Percentiles rank a stretch among this genome's conserved stretches.
Conservation (phyloP, 768 basidiomycete genomes). For the Lepiota venenata region DNA sequence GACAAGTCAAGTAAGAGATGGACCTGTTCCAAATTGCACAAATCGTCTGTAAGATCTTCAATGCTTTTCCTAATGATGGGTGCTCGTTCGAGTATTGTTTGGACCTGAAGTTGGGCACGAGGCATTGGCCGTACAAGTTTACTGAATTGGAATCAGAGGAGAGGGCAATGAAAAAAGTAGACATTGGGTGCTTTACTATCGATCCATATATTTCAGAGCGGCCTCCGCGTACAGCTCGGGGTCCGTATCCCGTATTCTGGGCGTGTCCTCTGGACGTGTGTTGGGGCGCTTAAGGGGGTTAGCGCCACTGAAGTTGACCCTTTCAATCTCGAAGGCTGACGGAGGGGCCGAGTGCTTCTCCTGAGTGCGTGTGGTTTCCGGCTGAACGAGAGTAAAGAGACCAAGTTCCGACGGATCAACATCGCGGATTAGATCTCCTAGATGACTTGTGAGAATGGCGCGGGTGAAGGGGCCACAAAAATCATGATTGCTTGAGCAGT, state of each 20-base stretch:
- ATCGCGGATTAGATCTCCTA: slow-evolving; percentile 80
- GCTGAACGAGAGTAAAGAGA: slow-evolving; percentile 58
- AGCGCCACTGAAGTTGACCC: slow-evolving; percentile 65
- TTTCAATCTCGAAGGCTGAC: slow-evolving; percentile 42
- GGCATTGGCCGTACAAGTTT: slow-evolving; percentile 49
- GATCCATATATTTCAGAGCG: slow-evolving; percentile 71
- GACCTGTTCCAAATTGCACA: slow-evolving; percentile 8
- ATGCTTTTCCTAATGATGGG: slow-evolving; percentile 36
- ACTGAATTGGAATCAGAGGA: slow-evolving; percentile 20
- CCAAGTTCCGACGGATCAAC: slow-evolving; percentile 76
- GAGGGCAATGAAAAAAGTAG: background rate
- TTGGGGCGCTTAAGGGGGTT: slow-evolving; percentile 59
- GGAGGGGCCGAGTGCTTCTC: slow-evolving; percentile 7
- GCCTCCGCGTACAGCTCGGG: slow-evolving; percentile 77
- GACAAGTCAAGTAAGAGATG: background rate
- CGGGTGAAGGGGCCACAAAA: slow-evolving; percentile 51
- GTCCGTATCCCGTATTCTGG: slow-evolving; percentile 44
- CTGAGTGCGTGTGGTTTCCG: slow-evolving; percentile 22
- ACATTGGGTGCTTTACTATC: slow-evolving; percentile 55
- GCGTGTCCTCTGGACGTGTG: slow-evolving; percentile 31
- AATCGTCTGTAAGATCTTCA: slow-evolving; percentile 23
- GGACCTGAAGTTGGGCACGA: slow-evolving; percentile 43
- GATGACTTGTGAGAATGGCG: slow-evolving; percentile 58
- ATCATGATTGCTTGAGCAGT: slow-evolving; percentile 20
- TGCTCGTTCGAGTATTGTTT: slow-evolving; percentile 37